Conservation (phyloP, 2,329 filamentous ascomycete genomes). For the Keithomyces neogunnii region DNA sequence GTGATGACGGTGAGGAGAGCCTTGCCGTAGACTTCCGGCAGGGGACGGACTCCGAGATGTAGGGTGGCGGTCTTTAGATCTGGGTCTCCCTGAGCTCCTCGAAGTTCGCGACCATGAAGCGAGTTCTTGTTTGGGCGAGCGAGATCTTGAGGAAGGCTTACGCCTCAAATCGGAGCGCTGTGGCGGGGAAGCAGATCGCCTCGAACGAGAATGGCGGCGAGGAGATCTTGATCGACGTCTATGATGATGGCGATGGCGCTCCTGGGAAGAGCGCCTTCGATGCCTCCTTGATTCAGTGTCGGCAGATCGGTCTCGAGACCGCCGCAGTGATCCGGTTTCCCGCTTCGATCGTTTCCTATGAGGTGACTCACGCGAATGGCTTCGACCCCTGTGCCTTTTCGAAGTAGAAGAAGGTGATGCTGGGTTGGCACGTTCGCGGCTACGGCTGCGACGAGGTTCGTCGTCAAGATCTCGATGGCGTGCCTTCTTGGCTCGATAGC, state of each 20-base stretch:
- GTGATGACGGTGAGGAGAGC: conserved; percentile 5
- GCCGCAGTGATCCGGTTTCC: conserved; percentile 28
- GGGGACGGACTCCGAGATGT: conserved; percentile 9
- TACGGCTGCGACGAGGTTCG: conserved; percentile 25
- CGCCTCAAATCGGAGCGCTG: conserved; percentile 13
- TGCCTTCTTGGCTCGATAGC: conserved; percentile 24
- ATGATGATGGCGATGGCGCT: conserved; percentile 17
- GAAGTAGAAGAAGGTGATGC: conserved; percentile 28
- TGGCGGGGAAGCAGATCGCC: conserved; percentile 17
- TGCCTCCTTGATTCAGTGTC: conserved; percentile 23
- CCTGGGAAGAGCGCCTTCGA: conserved; percentile 23
- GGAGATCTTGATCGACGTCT: conserved; percentile 15
- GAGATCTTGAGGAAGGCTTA: conserved; percentile 15
- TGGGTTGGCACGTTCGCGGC: conserved; percentile 22
- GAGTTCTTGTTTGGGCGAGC: conserved; percentile 14
- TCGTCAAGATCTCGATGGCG: conserved; percentile 22
- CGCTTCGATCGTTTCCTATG: conserved; percentile 32
- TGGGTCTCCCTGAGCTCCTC: conserved; percentile 1
- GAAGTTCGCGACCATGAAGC: neutral
- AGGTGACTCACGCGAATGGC: conserved; percentile 26
- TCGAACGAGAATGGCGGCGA: conserved; percentile 19
- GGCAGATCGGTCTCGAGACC: conserved; percentile 30
- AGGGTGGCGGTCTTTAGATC: conserved; percentile 6
- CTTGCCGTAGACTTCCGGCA: conserved; percentile 1
- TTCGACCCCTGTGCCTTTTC: conserved; percentile 35